Conservation (phyloP, 2,329 filamentous ascomycete species). For the Colletotrichum gigasporum region DNA sequence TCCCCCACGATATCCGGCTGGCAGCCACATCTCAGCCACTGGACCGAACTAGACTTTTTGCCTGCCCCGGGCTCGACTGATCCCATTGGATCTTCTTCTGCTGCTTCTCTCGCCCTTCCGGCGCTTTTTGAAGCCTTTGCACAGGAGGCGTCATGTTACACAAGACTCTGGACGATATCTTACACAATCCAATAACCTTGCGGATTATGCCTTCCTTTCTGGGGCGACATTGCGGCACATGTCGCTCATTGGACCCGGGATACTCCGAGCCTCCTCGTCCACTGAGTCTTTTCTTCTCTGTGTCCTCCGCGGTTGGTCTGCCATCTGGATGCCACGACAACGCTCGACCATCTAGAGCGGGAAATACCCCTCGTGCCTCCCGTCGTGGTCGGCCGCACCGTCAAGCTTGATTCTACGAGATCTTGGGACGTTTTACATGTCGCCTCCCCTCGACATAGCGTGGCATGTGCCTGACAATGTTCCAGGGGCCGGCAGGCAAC, state of each 20-base stretch:
- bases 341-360: background rate
- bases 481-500: background rate
- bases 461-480: background rate
- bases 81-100: background rate
- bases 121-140: background rate
- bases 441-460: background rate
- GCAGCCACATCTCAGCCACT: slow-evolving; percentile 18
- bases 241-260: background rate
- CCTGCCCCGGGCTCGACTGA: background rate
- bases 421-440: slow-evolving; percentile 13
- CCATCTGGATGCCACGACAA: background rate
- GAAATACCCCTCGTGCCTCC: background rate
- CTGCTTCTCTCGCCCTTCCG: no score
- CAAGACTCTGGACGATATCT: background rate
- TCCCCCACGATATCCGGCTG: background rate
- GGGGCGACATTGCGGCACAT: slow-evolving; percentile 5
- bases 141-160: no score
- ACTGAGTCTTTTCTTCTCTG: background rate
- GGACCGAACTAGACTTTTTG: background rate
- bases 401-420: background rate
- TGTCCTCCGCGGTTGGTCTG: background rate
- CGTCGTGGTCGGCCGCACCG: background rate
- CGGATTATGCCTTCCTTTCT: slow-evolving; percentile 8
- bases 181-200: background rate
- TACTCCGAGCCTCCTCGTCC: background rate